Evolutionary conservation across 768 basidiomycete species (phyloP), one percentile per base, ranked within the genome.

Genomic region (Cyclocybe cylindracea): DNA sequence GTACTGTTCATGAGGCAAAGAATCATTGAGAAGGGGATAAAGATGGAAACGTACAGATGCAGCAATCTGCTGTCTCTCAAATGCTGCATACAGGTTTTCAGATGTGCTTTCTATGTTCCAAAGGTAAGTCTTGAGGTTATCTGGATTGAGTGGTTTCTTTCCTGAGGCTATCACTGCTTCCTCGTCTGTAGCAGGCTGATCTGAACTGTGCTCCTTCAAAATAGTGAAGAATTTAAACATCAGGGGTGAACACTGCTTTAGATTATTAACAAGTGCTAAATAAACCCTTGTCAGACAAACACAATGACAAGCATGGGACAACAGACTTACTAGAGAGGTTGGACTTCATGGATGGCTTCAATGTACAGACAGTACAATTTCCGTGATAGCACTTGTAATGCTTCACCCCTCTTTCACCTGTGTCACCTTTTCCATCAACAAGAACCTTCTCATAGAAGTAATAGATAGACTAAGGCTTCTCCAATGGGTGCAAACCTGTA

Each of bases 331-430:
- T 29, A 19, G 49, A 47, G 4, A 58, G 31, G 39, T 37, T 54
- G 16, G 16, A 36, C 8, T 44, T 50, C 52, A 54, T 58, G 8
- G 18, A 32, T 41, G 46, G 43, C 2, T 52, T 51, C 19, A 61
- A 39, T 1, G 53, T 60, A 13, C 57, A 48, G 3, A 50, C 36
- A 33, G 47, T 51, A 19, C 32, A 13, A 11, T 42, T 36, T 2
- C 56, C 56, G 39, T 60, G 59, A 31, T 35, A 53, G 45, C 59
- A 60, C 46, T 50, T 54, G 18, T 55, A 60, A 24, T 57, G 53
- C 16, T 52, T 49, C 24, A 51, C 50, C 6, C 56, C 55, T 4
- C 24, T 11, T 5, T 41, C 39, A 6, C 58, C 52, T 1, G 43
- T 13, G 7, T 42, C 36, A 1, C 57, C 57, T 34, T 53, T 42